These are phyloP conservation scores for Penicillium herquei DNA, from an alignment of 495 filamentous ascomycete genomes.

Conservation along the genomic window DNA sequence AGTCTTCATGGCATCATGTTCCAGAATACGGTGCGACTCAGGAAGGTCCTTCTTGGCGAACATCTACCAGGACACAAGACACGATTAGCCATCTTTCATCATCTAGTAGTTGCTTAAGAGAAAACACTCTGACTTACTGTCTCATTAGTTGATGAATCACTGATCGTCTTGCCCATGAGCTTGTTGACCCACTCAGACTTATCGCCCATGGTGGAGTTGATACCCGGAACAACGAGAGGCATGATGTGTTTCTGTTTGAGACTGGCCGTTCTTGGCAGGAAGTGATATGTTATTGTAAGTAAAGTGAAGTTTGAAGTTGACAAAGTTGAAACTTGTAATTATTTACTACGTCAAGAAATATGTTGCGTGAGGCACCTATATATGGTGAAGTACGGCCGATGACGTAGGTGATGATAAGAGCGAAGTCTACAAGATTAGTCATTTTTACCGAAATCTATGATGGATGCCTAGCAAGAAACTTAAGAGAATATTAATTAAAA, in stretches of 20 bases:
- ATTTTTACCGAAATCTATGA: not conserved
- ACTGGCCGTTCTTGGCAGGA: not conserved
- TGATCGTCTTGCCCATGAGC: conserved; percentile 72
- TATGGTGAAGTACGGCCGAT: conserved; percentile 2
- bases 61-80: conserved; percentile 41
- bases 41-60: conserved; percentile 78
- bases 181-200: conserved; percentile 69
- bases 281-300: not conserved
- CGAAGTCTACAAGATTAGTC: conserved; percentile 8
- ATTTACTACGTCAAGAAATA: not conserved
- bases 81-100: not conserved
- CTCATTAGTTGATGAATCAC: conserved; percentile 45
- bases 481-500: no score
- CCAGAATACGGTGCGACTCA: conserved; percentile 61
- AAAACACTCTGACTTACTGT: conserved; percentile 37
- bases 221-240: conserved; percentile 79
- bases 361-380: not conserved
- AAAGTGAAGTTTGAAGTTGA: not conserved
- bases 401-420: conserved; percentile 16
- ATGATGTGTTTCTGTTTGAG: conserved; percentile 45
- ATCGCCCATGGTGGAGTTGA: conserved; percentile 53
- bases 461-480: no score
- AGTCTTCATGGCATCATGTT: conserved; percentile 60
- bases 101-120: not conserved
- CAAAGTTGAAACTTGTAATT: not conserved